Evolutionary conservation across 2,329 filamentous ascomycete species (phyloP).

Genomic region (Aureobasidium lini): DNA sequence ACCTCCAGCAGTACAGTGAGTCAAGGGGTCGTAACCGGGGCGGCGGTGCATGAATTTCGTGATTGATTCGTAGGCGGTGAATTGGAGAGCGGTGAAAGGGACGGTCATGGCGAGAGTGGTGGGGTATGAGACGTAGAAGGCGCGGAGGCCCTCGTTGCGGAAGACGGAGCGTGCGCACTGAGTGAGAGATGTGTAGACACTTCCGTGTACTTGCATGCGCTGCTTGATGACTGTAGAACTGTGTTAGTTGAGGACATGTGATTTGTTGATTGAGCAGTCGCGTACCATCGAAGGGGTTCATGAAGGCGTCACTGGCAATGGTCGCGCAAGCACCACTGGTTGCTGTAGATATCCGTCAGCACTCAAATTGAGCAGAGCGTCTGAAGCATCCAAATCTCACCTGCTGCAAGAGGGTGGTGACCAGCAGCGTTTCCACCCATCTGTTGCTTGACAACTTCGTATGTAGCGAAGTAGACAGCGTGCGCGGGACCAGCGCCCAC

Average conservation of each 20-base stretch:
- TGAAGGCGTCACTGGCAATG: constrained; percentile 93
- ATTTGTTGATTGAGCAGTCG: not conserved
- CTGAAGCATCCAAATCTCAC: constrained; percentile 41
- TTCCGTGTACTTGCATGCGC: constrained; percentile 96
- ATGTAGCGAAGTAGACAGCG: constrained; percentile 96
- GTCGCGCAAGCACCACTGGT: constrained; percentile 91
- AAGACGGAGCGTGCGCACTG: constrained; percentile 89
- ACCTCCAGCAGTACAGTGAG: constrained; percentile 87
- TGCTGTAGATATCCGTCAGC: constrained; percentile 44
- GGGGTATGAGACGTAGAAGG: constrained; percentile 97
- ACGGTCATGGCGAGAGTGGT: constrained; percentile 98
- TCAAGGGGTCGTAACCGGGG: constrained; percentile 82
- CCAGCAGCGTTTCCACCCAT: constrained; percentile 87
- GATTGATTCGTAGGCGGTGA: constrained; percentile 94
- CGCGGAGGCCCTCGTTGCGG: constrained; percentile 74
- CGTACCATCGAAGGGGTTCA: constrained; percentile 98
- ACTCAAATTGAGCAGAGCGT: not conserved
- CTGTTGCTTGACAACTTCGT: constrained; percentile 91
- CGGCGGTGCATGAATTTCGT: constrained; percentile 80
- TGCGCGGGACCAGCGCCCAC: constrained; percentile 93
- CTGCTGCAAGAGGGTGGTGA: constrained; percentile 88
- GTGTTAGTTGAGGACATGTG: not conserved
- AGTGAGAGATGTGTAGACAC: constrained; percentile 76
- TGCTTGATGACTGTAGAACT: constrained; percentile 83
- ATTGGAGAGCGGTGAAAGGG: constrained; percentile 93